Conservation (phyloP, 805 yeast species). For the Brettanomyces custersianus region DNA sequence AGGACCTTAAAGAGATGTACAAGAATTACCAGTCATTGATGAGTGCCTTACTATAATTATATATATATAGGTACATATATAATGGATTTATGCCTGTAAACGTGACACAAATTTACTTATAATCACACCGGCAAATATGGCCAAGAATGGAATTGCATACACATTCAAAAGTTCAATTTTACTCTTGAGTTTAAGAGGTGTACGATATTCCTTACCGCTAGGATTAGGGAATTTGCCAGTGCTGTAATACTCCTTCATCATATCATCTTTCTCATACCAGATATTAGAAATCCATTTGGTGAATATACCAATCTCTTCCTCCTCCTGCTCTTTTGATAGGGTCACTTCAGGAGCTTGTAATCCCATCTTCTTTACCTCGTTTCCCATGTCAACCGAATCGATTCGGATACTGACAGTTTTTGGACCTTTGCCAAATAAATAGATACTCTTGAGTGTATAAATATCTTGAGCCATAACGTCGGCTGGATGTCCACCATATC, state of each 20-base stretch:
- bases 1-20: constrained; percentile 21
- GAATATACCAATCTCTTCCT: constrained; percentile 35
- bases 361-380: constrained; percentile 19
- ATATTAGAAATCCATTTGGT: constrained; percentile 64
- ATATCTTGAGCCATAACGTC: constrained; percentile 69
- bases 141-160: constrained; percentile 17
- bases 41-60: constrained; percentile 2
- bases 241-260: constrained; percentile 53
- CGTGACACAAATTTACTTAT: constrained; percentile 3
- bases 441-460: constrained; percentile 56
- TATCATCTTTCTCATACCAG: constrained; percentile 74
- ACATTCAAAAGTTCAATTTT: constrained; percentile 19
- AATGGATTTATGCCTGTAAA: neutral
- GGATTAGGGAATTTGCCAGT: constrained; percentile 40
- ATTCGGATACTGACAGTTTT: constrained; percentile 54
- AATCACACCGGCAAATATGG: constrained; percentile 4
- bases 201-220: constrained; percentile 10
- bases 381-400: constrained; percentile 40
- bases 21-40: constrained; percentile 20
- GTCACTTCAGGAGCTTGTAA: constrained; percentile 27
- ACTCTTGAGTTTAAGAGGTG: constrained; percentile 16
- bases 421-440: constrained; percentile 68
- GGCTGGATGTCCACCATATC: constrained; percentile 60
- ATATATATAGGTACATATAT: neutral
- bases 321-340: constrained; percentile 32